Evolutionary conservation across 176 grass and related monocot genomes (phyloP).

Genomic region (Elaeis guineensis): DNA sequence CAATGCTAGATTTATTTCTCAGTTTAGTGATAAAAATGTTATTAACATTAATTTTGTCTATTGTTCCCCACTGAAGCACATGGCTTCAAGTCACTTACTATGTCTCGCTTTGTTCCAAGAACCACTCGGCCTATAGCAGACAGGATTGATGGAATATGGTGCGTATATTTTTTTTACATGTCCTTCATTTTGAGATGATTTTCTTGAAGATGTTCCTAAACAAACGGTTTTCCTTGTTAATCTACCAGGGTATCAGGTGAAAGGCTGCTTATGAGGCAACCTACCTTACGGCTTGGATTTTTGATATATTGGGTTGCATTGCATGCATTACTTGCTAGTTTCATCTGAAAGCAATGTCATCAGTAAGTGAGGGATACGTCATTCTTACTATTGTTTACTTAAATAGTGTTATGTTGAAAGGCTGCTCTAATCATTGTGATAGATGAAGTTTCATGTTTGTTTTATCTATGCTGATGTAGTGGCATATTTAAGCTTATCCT

Average conservation of each 20-base stretch:
- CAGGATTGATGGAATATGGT: constrained; percentile 96
- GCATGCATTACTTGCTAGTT: constrained; percentile 81
- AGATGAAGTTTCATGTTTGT: too few relatives aligned
- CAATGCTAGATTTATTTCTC: too few relatives aligned
- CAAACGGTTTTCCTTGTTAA: constrained; percentile 4
- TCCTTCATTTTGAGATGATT: not conserved
- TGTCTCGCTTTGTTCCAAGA: constrained; percentile 83
- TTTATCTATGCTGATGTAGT: too few relatives aligned
- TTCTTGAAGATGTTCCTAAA: not conserved
- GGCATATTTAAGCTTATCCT: too few relatives aligned
- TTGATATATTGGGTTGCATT: constrained; percentile 77
- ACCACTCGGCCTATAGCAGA: constrained; percentile 78
- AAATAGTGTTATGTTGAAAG: not conserved
- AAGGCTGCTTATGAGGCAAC: constrained; percentile 93
- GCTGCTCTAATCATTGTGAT: too few relatives aligned
- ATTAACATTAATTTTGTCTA: constrained; percentile 15
- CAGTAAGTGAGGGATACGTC: constrained; percentile 17
- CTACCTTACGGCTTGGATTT: constrained; percentile 62
- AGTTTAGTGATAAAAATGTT: too few relatives aligned
- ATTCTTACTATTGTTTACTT: not conserved
- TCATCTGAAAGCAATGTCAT: constrained; percentile 56
- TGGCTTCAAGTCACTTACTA: constrained; percentile 93
- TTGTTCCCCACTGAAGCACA: constrained; percentile 62
- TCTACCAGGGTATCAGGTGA: constrained; percentile 91
- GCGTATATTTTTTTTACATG: not conserved